Conservation (phyloP, 768 basidiomycete genomes). For the Suillus subluteus region DNA sequence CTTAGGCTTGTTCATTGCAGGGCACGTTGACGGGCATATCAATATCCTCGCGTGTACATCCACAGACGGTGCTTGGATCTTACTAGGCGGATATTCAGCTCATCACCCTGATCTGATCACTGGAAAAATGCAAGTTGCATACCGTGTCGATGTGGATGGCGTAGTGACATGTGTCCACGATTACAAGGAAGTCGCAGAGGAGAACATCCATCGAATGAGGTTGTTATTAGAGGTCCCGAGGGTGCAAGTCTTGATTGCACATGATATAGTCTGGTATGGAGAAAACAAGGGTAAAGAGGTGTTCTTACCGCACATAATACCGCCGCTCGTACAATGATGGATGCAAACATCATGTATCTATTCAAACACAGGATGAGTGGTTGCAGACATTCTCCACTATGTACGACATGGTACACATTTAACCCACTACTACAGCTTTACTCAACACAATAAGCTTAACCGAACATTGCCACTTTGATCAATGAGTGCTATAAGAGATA, state of each 20-base stretch:
- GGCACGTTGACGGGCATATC: too few relatives aligned
- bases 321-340: not conserved
- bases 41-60: too few relatives aligned
- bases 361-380: not conserved
- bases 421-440: not conserved
- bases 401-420: not conserved
- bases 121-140: constrained; percentile 42
- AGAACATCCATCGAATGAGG: constrained; percentile 45
- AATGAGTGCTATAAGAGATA: constrained; percentile 43
- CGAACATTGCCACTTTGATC: not conserved
- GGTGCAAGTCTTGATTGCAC: constrained; percentile 53
- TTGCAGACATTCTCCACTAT: not conserved
- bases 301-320: constrained; percentile 36
- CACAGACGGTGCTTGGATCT: constrained; percentile 33
- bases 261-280: constrained; percentile 56
- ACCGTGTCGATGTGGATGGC: constrained; percentile 19
- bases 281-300: constrained; percentile 44
- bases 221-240: constrained; percentile 40
- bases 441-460: not conserved
- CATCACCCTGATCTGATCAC: constrained; percentile 53
- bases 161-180: constrained; percentile 44
- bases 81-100: constrained; percentile 55
- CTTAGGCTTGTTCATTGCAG: too few relatives aligned
- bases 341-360: too few relatives aligned
- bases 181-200: constrained; percentile 45